Percentiles rank a stretch among this genome's conserved stretches.
Conservation (phyloP, 768 basidiomycete genomes). For the Lentinus brumalis region DNA sequence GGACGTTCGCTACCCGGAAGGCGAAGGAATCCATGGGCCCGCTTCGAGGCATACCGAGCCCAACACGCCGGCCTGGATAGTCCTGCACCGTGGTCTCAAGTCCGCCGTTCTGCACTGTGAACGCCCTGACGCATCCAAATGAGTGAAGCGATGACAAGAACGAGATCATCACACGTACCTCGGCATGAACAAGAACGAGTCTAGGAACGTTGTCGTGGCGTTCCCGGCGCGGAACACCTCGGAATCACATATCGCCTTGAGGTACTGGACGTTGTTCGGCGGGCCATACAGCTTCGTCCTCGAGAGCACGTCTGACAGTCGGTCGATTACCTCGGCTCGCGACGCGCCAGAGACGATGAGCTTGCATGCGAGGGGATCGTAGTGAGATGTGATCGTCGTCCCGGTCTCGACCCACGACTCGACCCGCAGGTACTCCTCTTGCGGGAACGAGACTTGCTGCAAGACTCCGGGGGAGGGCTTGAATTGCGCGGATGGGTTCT, state of each 20-base stretch:
- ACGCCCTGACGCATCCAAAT: conserved; percentile 34
- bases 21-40: conserved; percentile 68
- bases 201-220: conserved; percentile 53
- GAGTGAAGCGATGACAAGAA: conserved; percentile 1
- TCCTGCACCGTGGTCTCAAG: conserved; percentile 63
- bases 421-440: conserved; percentile 56
- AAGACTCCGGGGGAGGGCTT: conserved; percentile 61
- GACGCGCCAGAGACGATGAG: conserved; percentile 52
- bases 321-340: conserved; percentile 46
- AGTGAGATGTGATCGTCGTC: conserved; percentile 51
- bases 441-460: conserved; percentile 50
- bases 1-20: conserved; percentile 55
- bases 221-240: conserved; percentile 43
- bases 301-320: conserved; percentile 43
- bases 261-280: conserved; percentile 58
- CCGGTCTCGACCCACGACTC: conserved; percentile 58
- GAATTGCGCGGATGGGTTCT: conserved; percentile 61
- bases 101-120: conserved; percentile 57
- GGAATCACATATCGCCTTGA: conserved; percentile 45
- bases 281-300: conserved; percentile 53
- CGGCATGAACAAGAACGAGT: conserved; percentile 43
- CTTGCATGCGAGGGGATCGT: conserved; percentile 64
- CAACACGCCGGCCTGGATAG: conserved; percentile 52
- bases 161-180: conserved; percentile 34
- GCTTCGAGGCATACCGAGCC: conserved; percentile 60